Evolutionary conservation across 2,329 filamentous ascomycete species (phyloP).

Genomic region (Cladosporium sp.): DNA sequence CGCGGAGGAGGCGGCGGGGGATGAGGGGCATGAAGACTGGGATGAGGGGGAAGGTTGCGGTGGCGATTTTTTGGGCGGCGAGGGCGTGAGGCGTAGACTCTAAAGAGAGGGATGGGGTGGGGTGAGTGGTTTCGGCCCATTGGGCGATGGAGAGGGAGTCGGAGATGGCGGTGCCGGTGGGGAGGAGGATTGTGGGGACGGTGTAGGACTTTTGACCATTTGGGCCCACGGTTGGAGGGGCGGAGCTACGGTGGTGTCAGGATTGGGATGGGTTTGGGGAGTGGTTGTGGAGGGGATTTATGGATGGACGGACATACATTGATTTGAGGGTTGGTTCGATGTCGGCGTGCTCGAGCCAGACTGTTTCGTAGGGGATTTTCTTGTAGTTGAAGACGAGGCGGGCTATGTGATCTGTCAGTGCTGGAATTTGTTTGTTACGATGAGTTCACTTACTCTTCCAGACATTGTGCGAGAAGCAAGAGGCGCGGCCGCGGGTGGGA

Average conservation of each 20-base stretch:
- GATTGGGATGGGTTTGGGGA: neutral
- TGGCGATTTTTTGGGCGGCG: conserved; percentile 18
- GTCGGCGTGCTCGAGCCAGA: conserved; percentile 49
- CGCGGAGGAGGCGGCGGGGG: conserved; percentile 43
- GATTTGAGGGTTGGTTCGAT: conserved; percentile 47
- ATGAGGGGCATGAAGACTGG: conserved; percentile 41
- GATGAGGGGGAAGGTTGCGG: conserved; percentile 28
- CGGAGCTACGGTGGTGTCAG: conserved; percentile 14
- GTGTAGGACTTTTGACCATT: conserved; percentile 38
- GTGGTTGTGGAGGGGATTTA: neutral
- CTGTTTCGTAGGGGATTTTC: conserved; percentile 43
- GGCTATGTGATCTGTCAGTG: too few species aligned
- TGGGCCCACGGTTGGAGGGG: neutral
- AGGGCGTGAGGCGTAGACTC: conserved; percentile 40
- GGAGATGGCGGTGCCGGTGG: conserved; percentile 42
- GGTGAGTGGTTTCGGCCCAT: conserved; percentile 47
- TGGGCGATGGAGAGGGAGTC: conserved; percentile 44
- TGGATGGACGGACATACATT: conserved; percentile 32
- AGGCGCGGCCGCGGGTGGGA: conserved; percentile 19
- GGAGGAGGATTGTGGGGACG: conserved; percentile 47
- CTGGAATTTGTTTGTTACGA: too few species aligned
- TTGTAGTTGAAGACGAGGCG: conserved; percentile 51
- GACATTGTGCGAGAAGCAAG: conserved; percentile 12
- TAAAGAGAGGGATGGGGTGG: conserved; percentile 34
- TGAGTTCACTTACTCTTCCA: conserved; percentile 3